A percentile compares a stretch with the other conserved stretches of the same genome.
These are phyloP conservation scores for Nannizziopsis barbatae DNA, from an alignment of 2,329 filamentous ascomycete genomes.

Conservation along the genomic window DNA sequence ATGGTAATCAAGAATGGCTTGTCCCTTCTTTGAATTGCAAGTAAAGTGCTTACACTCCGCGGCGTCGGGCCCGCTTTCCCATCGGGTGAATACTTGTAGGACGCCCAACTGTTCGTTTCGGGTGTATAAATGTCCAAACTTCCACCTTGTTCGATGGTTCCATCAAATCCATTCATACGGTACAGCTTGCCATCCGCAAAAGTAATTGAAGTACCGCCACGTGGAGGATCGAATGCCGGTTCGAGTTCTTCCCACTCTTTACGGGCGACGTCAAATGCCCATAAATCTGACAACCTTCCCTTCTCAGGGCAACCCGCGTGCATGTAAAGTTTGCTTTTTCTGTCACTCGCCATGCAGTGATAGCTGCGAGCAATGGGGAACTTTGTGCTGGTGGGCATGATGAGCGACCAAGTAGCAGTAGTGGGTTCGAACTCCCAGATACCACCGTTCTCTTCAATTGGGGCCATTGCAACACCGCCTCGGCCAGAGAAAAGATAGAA, in stretches of 20 bases:
- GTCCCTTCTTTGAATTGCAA: conserved; percentile 31
- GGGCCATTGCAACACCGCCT: conserved; percentile 55
- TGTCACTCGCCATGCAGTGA: conserved; percentile 48
- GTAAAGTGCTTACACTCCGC: conserved; percentile 41
- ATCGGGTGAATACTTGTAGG: no score
- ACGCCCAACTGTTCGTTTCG: conserved; percentile 30
- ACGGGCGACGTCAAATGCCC: conserved; percentile 60
- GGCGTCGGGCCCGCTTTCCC: conserved; percentile 15
- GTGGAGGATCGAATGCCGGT: conserved; percentile 53
- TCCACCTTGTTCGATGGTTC: conserved; percentile 56
- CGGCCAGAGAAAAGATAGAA: conserved; percentile 77
- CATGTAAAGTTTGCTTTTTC: conserved; percentile 62
- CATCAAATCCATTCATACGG: conserved; percentile 72
- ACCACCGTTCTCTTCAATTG: conserved; percentile 61
- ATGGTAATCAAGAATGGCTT: conserved; percentile 38
- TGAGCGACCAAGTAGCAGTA: conserved; percentile 49
- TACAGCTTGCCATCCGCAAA: conserved; percentile 55
- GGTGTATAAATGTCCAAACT: conserved; percentile 52
- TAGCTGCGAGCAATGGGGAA: conserved; percentile 58
- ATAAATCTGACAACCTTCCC: conserved; percentile 59
- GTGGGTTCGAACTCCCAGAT: conserved; percentile 66
- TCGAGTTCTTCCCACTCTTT: conserved; percentile 58
- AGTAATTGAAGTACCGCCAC: conserved; percentile 49
- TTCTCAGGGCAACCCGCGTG: conserved; percentile 78
- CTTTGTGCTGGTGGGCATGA: conserved; percentile 29